Conservation (phyloP, 768 basidiomycete species). For the Mycena olivaceomarginata region DNA sequence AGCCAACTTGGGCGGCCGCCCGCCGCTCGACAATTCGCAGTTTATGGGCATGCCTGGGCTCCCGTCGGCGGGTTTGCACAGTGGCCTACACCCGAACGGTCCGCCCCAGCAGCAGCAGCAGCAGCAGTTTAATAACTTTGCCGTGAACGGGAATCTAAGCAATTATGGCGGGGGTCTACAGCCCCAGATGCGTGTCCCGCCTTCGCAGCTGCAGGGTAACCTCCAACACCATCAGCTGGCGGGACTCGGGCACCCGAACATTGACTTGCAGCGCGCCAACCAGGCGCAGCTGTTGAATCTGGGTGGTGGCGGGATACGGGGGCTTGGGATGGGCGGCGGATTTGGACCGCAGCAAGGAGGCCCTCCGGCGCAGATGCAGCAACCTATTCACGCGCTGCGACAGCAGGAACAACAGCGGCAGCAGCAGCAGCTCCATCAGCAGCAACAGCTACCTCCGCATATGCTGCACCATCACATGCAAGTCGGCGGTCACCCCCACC, state of each 20-base stretch:
- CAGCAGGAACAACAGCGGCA: conserved; percentile 59
- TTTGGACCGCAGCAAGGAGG: conserved; percentile 70
- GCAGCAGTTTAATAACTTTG: conserved; percentile 73
- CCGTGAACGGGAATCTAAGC: conserved; percentile 61
- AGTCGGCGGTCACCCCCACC: conserved; percentile 73
- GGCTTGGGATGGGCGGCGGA: conserved; percentile 61
- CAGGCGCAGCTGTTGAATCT: conserved; percentile 73
- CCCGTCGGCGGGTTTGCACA: conserved; percentile 66
- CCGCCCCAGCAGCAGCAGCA: conserved; percentile 65
- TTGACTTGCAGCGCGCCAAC: conserved; percentile 73
- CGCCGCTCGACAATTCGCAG: conserved; percentile 86
- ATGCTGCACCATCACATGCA: conserved; percentile 66
- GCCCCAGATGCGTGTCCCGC: conserved; percentile 72
- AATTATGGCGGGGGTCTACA: conserved; percentile 63
- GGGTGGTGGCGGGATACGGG: conserved; percentile 67
- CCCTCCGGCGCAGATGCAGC: conserved; percentile 62
- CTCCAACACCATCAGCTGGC: conserved; percentile 70
- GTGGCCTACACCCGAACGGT: conserved; percentile 66
- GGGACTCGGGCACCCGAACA: conserved; percentile 72
- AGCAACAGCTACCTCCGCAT: conserved; percentile 76
- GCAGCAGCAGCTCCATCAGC: conserved; percentile 55
- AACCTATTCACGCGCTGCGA: conserved; percentile 67
- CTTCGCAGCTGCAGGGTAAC: conserved; percentile 69
- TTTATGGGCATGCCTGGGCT: conserved; percentile 72
- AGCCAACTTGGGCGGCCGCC: conserved; percentile 88